Percentiles rank a stretch among this genome's conserved stretches.
Evolutionary conservation across 805 yeast species (phyloP).

Genomic region (Saccharomycopsis javanensis): DNA sequence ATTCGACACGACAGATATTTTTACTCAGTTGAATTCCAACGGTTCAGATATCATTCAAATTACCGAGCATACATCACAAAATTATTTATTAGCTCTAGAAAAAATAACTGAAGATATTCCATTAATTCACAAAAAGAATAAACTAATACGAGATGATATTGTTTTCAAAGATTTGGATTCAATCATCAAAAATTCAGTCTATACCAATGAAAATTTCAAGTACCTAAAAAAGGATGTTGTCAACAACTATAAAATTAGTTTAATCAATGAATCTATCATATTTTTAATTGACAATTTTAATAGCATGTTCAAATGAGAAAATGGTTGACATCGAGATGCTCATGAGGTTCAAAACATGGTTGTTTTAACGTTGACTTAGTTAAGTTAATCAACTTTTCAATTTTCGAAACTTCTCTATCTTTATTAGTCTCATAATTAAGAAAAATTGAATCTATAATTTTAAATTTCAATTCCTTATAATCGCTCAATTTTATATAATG

Average conservation of each 20-base stretch:
- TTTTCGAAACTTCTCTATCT: constrained; percentile 4
- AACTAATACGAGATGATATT: not conserved
- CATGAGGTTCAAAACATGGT: not conserved
- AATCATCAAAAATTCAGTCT: constrained; percentile 5
- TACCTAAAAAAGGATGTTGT: constrained; percentile 11
- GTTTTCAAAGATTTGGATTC: not conserved
- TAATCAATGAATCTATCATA: constrained; percentile 12
- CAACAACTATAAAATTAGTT: constrained; percentile 15
- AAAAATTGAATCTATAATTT: constrained; percentile 11
- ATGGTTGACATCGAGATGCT: not conserved
- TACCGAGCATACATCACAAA: not conserved
- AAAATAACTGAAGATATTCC: constrained; percentile 12
- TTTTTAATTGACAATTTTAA: constrained; percentile 14
- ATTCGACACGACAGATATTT: not conserved
- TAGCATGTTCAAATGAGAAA: constrained; percentile 13
- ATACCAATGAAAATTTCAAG: constrained; percentile 9
- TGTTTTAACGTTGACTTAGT: constrained; percentile 13
- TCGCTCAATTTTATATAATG: constrained; percentile 2
- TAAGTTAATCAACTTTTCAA: constrained; percentile 16
- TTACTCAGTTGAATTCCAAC: not conserved
- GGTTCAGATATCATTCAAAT: not conserved
- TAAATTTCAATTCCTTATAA: constrained; percentile 6
- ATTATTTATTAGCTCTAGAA: not conserved
- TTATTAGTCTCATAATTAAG: constrained; percentile 7
- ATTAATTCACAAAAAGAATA: constrained; percentile 5